phyloP scores from a whole-genome alignment of 2,329 filamentous ascomycete genomes.

The Fusarium floridanum region DNA sequence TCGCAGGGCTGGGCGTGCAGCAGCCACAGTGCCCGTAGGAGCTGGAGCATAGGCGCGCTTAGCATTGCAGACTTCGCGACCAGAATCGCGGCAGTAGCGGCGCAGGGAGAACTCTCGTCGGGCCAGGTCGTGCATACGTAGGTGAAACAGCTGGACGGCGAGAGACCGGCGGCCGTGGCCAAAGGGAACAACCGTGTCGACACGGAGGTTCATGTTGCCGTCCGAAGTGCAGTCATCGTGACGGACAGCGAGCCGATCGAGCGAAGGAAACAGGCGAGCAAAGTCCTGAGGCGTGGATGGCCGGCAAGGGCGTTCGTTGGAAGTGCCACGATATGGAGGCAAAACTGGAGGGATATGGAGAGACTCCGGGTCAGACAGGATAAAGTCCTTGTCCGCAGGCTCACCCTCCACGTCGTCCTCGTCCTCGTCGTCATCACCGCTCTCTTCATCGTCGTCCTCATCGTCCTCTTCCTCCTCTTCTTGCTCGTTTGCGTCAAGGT shows the following conservation, averaged over 20 bases:
- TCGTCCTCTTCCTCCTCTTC: conserved; percentile 40
- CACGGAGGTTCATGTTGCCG: conserved; percentile 95
- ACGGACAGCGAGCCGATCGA: conserved; percentile 82
- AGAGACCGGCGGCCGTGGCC: conserved; percentile 73
- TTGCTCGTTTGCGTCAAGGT: conserved; percentile 40
- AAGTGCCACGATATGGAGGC: conserved; percentile 71
- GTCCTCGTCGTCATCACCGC: conserved; percentile 49
- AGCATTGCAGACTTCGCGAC: conserved; percentile 91
- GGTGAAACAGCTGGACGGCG: conserved; percentile 85
- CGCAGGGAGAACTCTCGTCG: conserved; percentile 90
- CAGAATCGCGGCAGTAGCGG: conserved; percentile 92
- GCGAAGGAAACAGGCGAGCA: conserved; percentile 86
- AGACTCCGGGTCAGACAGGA: conserved; percentile 45
- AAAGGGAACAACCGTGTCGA: conserved; percentile 79
- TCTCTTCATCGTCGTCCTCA: conserved; percentile 34
- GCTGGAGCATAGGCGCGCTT: conserved; percentile 71
- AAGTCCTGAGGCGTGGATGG: conserved; percentile 87
- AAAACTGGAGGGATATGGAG: conserved; percentile 62
- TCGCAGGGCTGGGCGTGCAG: conserved; percentile 62
- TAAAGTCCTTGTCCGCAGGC: conserved; percentile 44
- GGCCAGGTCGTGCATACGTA: conserved; percentile 92
- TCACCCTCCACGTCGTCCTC: conserved; percentile 44
- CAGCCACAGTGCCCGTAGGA: conserved; percentile 32
- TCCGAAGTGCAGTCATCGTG: conserved; percentile 93
- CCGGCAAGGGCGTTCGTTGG: conserved; percentile 72